These are phyloP conservation scores for Acacia crassicarpa DNA, from an alignment of 306 rosid species.

Conservation along the genomic window DNA sequence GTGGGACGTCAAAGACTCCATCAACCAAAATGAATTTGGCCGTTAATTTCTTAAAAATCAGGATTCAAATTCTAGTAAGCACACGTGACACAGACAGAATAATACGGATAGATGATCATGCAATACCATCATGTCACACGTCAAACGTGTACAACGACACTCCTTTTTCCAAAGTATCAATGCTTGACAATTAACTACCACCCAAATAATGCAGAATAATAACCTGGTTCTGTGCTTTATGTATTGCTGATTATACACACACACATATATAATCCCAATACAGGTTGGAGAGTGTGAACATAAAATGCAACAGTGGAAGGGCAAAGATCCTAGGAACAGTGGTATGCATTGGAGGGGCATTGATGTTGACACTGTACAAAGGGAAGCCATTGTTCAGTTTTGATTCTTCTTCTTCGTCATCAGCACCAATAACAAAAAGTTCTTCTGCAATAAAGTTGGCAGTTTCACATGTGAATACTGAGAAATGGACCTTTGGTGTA, in stretches of 20 bases:
- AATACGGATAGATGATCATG: not conserved
- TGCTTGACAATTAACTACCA: not conserved
- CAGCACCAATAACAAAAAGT: slow-evolving; percentile 1
- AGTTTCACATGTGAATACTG: slow-evolving; percentile 22
- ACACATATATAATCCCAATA: not conserved
- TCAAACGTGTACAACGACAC: not conserved
- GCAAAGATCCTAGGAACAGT: slow-evolving; percentile 61
- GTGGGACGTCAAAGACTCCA: not conserved
- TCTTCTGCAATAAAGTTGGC: slow-evolving; percentile 1
- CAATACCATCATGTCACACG: not conserved
- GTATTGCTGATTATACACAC: not conserved
- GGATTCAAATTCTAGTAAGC: not conserved
- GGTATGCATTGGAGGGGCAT: slow-evolving; percentile 56
- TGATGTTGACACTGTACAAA: slow-evolving; percentile 47
- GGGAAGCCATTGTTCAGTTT: slow-evolving; percentile 46
- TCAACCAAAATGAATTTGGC: not conserved
- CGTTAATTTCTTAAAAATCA: not conserved
- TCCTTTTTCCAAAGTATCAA: not conserved
- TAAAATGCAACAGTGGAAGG: slow-evolving; percentile 56
- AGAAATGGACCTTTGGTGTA: slow-evolving; percentile 60
- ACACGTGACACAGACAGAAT: not conserved
- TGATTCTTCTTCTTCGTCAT: slow-evolving; percentile 8
- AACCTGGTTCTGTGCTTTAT: not conserved
- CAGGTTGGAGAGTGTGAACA: slow-evolving; percentile 59
- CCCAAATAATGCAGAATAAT: slow-evolving; percentile 3